Evolutionary conservation across 2,329 filamentous ascomycete species (phyloP).

Genomic region (Botryotinia narcissicola): DNA sequence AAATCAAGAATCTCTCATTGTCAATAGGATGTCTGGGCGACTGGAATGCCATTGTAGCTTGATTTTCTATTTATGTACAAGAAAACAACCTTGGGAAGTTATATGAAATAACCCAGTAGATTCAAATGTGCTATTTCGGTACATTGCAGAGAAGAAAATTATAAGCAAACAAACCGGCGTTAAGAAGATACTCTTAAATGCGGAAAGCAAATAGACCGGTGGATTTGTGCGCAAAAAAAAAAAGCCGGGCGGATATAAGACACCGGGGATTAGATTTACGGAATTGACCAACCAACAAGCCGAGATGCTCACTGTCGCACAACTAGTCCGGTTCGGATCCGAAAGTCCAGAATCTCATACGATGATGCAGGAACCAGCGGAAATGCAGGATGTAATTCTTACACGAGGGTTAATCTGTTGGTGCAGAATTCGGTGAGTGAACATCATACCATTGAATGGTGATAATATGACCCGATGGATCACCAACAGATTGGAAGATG

Average conservation of each 20-base stretch:
- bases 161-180: not conserved
- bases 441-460: not conserved
- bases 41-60: too few species aligned
- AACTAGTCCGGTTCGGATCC: conserved; percentile 13
- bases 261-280: not conserved
- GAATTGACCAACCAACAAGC: not conserved
- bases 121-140: not conserved
- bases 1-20: too few species aligned
- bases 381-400: not conserved
- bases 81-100: not conserved
- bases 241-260: conserved; percentile 5
- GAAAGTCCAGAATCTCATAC: not conserved
- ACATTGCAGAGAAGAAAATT: not conserved
- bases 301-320: conserved; percentile 6
- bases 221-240: not conserved
- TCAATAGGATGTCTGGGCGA: not conserved
- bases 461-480: not conserved
- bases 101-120: not conserved
- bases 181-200: not conserved
- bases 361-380: not conserved
- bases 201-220: not conserved
- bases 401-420: not conserved
- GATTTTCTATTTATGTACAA: not conserved
- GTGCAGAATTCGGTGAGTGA: not conserved
- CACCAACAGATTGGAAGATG: not conserved